Evolutionary conservation across 352 stramenopile species (phyloP).

Genomic region (Phytopythium ostracodes): DNA sequence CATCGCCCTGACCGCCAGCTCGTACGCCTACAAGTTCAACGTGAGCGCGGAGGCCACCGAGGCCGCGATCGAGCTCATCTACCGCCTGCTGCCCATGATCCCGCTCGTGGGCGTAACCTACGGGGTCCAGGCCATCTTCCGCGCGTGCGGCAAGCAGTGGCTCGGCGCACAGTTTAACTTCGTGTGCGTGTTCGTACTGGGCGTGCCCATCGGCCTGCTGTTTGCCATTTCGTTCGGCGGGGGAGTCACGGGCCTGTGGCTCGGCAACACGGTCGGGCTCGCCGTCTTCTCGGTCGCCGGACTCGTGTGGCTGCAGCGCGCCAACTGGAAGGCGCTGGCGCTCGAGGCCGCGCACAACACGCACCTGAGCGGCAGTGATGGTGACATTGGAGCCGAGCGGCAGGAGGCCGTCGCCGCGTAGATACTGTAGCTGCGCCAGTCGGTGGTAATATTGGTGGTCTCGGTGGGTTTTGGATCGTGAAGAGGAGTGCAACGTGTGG

Average conservation of each 20-base stretch:
- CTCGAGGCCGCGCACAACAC: slow-evolving; percentile 26
- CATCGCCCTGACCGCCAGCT: slow-evolving; percentile 9
- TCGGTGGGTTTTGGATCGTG: too few species aligned
- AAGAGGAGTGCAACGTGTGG: too few species aligned
- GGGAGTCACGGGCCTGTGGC: slow-evolving; percentile 31
- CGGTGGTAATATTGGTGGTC: too few species aligned
- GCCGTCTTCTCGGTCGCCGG: slow-evolving; percentile 21
- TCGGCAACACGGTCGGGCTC: slow-evolving; percentile 28
- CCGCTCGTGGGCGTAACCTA: slow-evolving; percentile 21
- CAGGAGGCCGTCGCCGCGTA: background rate
- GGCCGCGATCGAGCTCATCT: slow-evolving; percentile 12
- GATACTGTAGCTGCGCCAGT: background rate
- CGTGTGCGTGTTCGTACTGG: slow-evolving; percentile 24
- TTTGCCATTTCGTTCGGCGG: slow-evolving; percentile 15
- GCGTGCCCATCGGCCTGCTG: slow-evolving; percentile 21
- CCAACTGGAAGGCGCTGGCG: slow-evolving; percentile 32
- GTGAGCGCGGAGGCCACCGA: slow-evolving; percentile 13
- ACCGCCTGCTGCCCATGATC: slow-evolving; percentile 15
- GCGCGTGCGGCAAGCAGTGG: slow-evolving; percentile 25
- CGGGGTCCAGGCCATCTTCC: slow-evolving; percentile 20
- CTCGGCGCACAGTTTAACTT: slow-evolving; percentile 34
- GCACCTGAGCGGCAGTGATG: slow-evolving; percentile 8
- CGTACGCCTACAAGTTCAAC: slow-evolving; percentile 23
- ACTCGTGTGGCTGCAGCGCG: slow-evolving; percentile 18
- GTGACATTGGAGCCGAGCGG: background rate